These are phyloP conservation scores for Thelephora ganbajun DNA, from an alignment of 768 basidiomycete genomes.

Conservation along the genomic window DNA sequence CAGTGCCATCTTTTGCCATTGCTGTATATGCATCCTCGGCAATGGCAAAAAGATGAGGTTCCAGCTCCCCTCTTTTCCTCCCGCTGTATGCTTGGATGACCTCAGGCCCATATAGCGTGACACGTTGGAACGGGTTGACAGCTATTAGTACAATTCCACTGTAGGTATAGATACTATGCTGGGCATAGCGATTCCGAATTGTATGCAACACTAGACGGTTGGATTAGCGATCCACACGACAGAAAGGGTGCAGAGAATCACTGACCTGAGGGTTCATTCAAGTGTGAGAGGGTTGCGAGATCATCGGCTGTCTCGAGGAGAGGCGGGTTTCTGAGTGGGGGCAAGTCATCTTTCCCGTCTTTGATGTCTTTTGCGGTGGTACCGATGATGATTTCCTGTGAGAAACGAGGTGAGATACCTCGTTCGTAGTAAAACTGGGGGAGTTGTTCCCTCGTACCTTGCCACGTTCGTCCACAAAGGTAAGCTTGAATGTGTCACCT, in stretches of 20 bases:
- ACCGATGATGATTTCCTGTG: conserved; percentile 64
- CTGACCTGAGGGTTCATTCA: conserved; percentile 94
- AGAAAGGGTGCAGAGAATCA: conserved; percentile 2
- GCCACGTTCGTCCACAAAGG: conserved; percentile 83
- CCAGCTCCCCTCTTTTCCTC: conserved; percentile 82
- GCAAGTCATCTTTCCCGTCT: conserved; percentile 66
- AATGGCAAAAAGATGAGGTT: conserved; percentile 97
- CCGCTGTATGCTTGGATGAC: conserved; percentile 96
- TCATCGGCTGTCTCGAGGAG: conserved; percentile 95
- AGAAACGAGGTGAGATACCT: conserved; percentile 1
- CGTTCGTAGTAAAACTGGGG: not conserved
- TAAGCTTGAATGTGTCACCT: conserved; percentile 69
- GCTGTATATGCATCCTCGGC: conserved; percentile 98
- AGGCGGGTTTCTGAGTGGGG: conserved; percentile 93
- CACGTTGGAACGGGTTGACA: conserved; percentile 96
- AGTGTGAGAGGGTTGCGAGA: conserved; percentile 91
- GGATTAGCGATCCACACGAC: not conserved
- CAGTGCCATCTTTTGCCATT: conserved; percentile 86
- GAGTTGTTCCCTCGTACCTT: conserved; percentile 41
- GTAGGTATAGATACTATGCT: conserved; percentile 97
- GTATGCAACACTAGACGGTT: conserved; percentile 72
- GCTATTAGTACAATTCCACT: conserved; percentile 98
- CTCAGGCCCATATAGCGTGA: conserved; percentile 92
- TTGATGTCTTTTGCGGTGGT: conserved; percentile 73
- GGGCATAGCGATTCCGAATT: conserved; percentile 91